Evolutionary conservation across 2,329 filamentous ascomycete genomes (phyloP).

Genomic region (Calonectria henricotiae): DNA sequence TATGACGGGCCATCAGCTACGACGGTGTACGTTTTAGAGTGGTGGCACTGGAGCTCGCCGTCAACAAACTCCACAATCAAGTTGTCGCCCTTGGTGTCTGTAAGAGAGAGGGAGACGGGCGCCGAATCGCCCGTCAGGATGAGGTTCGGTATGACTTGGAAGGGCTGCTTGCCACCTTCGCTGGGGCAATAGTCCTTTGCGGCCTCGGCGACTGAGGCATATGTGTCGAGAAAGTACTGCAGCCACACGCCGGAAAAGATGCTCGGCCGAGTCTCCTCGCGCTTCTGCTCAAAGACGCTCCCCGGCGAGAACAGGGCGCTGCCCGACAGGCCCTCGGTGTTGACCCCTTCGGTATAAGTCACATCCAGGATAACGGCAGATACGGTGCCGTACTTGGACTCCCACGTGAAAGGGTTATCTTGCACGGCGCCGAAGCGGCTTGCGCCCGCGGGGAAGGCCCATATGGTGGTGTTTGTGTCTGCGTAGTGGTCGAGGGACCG

Average conservation of each 20-base stretch:
- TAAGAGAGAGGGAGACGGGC: slow-evolving; percentile 34
- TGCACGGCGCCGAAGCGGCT: slow-evolving; percentile 36
- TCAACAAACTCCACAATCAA: slow-evolving; percentile 42
- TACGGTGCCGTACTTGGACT: slow-evolving; percentile 37
- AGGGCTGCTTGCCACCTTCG: slow-evolving; percentile 30
- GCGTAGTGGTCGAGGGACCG: slow-evolving; percentile 40
- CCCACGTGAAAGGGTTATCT: slow-evolving; percentile 39
- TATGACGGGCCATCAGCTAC: slow-evolving; percentile 42
- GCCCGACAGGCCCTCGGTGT: slow-evolving; percentile 37
- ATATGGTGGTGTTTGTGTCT: slow-evolving; percentile 36
- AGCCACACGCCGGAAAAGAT: slow-evolving; percentile 41
- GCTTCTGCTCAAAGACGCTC: slow-evolving; percentile 43
- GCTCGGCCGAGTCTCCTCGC: slow-evolving; percentile 19
- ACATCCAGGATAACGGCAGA: slow-evolving; percentile 40
- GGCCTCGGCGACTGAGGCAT: slow-evolving; percentile 32
- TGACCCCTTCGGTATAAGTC: slow-evolving; percentile 40
- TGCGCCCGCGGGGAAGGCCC: slow-evolving; percentile 37
- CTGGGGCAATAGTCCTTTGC: slow-evolving; percentile 23
- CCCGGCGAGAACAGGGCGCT: slow-evolving; percentile 47
- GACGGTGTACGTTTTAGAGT: slow-evolving; percentile 36
- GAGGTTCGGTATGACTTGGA: slow-evolving; percentile 36
- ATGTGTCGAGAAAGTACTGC: slow-evolving; percentile 46
- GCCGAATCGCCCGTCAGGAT: slow-evolving; percentile 24
- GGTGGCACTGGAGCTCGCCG: slow-evolving; percentile 40
- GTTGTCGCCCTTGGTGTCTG: slow-evolving; percentile 38